Evolutionary conservation across 768 basidiomycete species (phyloP).

Genomic region (Boletus huronensis): DNA sequence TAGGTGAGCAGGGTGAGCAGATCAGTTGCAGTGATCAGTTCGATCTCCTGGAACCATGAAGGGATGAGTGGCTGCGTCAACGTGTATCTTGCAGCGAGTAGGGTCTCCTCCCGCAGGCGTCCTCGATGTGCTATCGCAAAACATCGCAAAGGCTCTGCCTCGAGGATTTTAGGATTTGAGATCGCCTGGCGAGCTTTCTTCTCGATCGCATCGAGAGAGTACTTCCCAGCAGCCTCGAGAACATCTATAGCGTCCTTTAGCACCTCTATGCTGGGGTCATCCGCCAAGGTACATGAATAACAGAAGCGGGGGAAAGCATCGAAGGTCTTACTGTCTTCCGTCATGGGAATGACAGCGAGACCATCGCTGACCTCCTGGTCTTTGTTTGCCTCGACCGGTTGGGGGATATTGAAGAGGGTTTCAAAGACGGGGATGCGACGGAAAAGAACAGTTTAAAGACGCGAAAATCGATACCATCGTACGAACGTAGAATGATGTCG

Average conservation of each 20-base stretch:
- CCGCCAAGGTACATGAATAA: conserved; percentile 22
- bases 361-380: conserved; percentile 12
- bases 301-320: conserved; percentile 24
- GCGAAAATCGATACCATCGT: conserved; percentile 29
- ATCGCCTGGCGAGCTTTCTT: neutral
- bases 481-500: conserved; percentile 24
- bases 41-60: conserved; percentile 23
- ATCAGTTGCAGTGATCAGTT: conserved; percentile 21
- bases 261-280: conserved; percentile 18
- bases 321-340: conserved; percentile 21
- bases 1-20: conserved; percentile 24
- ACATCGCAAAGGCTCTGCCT: neutral
- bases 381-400: conserved; percentile 9
- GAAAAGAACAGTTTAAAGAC: conserved; percentile 29
- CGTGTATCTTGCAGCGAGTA: conserved; percentile 8
- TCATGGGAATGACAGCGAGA: conserved; percentile 18
- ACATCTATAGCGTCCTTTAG: neutral
- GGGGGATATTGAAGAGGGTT: conserved; percentile 31
- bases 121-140: neutral
- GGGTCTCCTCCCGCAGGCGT: neutral
- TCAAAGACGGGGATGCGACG: conserved; percentile 29
- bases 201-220: neutral
- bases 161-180: neutral
- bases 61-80: conserved; percentile 24
- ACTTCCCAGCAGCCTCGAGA: neutral